These are phyloP conservation scores for Obba rivulosa DNA, from an alignment of 768 basidiomycete species.

Conservation along the genomic window DNA sequence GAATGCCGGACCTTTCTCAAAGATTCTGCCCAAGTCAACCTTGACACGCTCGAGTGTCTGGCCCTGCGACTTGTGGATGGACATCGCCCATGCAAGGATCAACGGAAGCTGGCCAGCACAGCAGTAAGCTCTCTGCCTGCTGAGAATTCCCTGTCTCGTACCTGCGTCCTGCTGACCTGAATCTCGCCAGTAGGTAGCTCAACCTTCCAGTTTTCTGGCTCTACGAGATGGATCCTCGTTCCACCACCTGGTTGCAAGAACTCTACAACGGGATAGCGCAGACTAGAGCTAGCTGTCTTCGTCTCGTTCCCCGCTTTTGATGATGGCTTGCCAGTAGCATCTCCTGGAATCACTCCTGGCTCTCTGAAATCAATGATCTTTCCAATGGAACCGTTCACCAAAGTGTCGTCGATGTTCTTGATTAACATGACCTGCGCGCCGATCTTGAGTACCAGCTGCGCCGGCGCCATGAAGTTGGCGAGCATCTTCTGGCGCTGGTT, in stretches of 20 bases:
- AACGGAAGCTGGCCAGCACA: conserved; percentile 59
- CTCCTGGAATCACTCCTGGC: conserved; percentile 23
- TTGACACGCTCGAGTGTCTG: conserved; percentile 94
- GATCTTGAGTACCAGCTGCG: conserved; percentile 59
- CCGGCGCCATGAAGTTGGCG: conserved; percentile 86
- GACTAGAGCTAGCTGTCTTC: conserved; percentile 15
- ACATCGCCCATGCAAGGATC: conserved; percentile 96
- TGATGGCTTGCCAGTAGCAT: conserved; percentile 26
- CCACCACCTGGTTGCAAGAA: conserved; percentile 61
- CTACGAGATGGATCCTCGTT: conserved; percentile 50
- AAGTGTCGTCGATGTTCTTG: conserved; percentile 58
- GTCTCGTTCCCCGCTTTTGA: conserved; percentile 9
- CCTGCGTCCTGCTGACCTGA: conserved; percentile 76
- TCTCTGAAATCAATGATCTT: conserved; percentile 71
- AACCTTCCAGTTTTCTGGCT: conserved; percentile 77
- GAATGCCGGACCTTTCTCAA: conserved; percentile 71
- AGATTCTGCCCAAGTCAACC: conserved; percentile 88
- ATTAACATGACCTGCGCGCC: conserved; percentile 75
- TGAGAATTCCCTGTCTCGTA: conserved; percentile 27
- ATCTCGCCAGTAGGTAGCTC: conserved; percentile 85
- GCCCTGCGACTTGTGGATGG: conserved; percentile 97
- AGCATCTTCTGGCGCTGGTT: conserved; percentile 73
- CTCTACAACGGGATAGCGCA: conserved; percentile 68
- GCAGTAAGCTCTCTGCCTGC: background rate
- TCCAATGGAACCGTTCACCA: conserved; percentile 96